A percentile compares a stretch with the other conserved stretches of the same genome.
These are phyloP conservation scores for Xanthoparmelia taractica DNA, from an alignment of 495 filamentous ascomycete species.

Conservation along the genomic window DNA sequence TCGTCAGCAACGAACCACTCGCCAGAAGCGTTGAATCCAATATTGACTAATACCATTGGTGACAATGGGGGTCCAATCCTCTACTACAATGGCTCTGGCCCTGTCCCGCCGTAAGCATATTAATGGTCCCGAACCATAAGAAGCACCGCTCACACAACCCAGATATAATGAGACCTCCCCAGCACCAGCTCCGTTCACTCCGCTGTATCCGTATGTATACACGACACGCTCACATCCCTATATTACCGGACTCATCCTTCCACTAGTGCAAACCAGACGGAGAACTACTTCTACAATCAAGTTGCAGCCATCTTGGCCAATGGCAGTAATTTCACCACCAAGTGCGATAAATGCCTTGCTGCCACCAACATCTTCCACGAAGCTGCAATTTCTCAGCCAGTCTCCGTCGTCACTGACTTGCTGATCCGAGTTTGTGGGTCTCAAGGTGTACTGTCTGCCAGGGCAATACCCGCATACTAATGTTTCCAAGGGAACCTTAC, in stretches of 20 bases:
- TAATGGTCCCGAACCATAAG: no score
- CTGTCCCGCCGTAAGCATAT: slow-evolving; percentile 18
- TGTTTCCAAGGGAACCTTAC: slow-evolving; percentile 13
- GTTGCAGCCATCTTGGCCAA: slow-evolving; percentile 23
- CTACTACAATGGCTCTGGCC: slow-evolving; percentile 21
- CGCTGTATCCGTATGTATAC: slow-evolving; percentile 13
- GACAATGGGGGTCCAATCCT: slow-evolving; percentile 15
- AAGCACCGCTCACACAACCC: not conserved
- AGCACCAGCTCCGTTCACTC: slow-evolving; percentile 20
- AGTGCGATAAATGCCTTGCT: slow-evolving; percentile 23
- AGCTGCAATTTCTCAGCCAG: slow-evolving; percentile 23
- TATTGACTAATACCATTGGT: slow-evolving; percentile 18
- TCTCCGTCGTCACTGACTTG: slow-evolving; percentile 21
- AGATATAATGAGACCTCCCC: slow-evolving; percentile 24
- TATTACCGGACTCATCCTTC: not conserved
- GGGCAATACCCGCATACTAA: not conserved
- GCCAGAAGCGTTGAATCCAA: slow-evolving; percentile 12
- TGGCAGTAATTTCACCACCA: slow-evolving; percentile 12
- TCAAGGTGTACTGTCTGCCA: not conserved
- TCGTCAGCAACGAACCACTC: slow-evolving; percentile 5
- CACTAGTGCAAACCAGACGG: slow-evolving; percentile 15
- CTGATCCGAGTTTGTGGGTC: slow-evolving; percentile 18
- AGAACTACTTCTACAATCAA: slow-evolving; percentile 24
- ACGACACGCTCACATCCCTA: not conserved
- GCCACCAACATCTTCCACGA: slow-evolving; percentile 24